A percentile compares a stretch with the other conserved stretches of the same genome.
Conservation (phyloP, 106 monocot species). For the Dendrobium officinale region DNA sequence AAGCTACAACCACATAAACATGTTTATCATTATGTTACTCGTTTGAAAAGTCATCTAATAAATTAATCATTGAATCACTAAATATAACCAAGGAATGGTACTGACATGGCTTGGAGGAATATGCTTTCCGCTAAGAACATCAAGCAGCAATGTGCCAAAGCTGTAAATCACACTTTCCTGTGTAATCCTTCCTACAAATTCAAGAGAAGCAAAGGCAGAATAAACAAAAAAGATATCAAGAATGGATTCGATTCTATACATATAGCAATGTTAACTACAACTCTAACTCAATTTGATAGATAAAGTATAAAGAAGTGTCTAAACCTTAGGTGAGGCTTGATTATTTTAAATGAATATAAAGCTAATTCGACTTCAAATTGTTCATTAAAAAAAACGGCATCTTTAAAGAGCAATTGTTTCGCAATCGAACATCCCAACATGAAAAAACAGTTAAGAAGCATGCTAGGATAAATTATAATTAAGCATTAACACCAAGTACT, state of each 20-base stretch:
- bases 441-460: background rate
- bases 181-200: conserved; percentile 50
- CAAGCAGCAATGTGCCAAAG: conserved; percentile 60
- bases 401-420: background rate
- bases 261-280: background rate
- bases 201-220: background rate
- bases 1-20: background rate
- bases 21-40: background rate
- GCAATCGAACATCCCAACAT: background rate
- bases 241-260: background rate
- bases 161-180: conserved; percentile 66
- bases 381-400: background rate
- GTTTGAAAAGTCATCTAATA: background rate
- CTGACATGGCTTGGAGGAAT: conserved; percentile 64
- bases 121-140: conserved; percentile 37
- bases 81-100: background rate
- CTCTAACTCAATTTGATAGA: background rate
- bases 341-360: background rate
- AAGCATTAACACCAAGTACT: background rate
- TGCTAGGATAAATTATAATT: background rate
- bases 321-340: background rate
- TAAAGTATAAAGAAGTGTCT: background rate
- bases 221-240: background rate
- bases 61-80: background rate
- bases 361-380: background rate